Conservation (phyloP, 1,284 basidiomycete genomes). For the Ustilago nuda region DNA sequence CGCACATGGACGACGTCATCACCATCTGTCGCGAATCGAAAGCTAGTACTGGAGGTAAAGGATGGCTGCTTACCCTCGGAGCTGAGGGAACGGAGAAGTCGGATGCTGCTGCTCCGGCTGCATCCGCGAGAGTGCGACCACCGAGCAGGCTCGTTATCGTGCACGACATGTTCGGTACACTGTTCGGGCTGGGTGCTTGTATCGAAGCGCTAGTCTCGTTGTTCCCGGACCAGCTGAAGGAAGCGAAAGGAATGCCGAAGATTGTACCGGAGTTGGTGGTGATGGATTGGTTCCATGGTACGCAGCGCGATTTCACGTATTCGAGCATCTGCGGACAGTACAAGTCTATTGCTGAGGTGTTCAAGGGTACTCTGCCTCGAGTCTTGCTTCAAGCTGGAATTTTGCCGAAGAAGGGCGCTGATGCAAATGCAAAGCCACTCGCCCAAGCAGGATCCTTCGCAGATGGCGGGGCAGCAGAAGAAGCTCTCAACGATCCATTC, state of each 20-base stretch:
- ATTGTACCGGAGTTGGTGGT: conserved; percentile 57
- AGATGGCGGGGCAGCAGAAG: conserved; percentile 33
- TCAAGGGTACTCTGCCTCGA: conserved; percentile 54
- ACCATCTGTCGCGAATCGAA: conserved; percentile 39
- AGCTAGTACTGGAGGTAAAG: conserved; percentile 31
- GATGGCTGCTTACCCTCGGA: conserved; percentile 53
- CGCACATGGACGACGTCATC: conserved; percentile 54
- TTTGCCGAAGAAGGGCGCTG: conserved; percentile 24
- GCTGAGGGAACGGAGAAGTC: conserved; percentile 46
- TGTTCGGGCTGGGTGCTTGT: conserved; percentile 51
- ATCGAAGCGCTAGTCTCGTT: conserved; percentile 46
- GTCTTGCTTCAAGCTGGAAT: conserved; percentile 58
- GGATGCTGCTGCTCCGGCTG: conserved; percentile 7
- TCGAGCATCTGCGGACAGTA: conserved; percentile 54
- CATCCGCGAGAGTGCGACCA: conserved; percentile 12
- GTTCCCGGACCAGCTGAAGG: conserved; percentile 45
- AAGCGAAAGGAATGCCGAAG: conserved; percentile 29
- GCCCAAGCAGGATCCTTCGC: conserved; percentile 36
- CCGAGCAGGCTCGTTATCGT: conserved; percentile 50
- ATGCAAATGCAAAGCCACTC: conserved; percentile 16
- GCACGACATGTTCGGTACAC: conserved; percentile 64
- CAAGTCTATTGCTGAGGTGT: conserved; percentile 54
- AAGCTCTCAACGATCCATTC: conserved; percentile 45
- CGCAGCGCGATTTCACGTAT: conserved; percentile 59
- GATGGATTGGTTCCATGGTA: conserved; percentile 65